A percentile compares a stretch with the other conserved stretches of the same genome.
phyloP scores from a whole-genome alignment of 768 basidiomycete genomes.

The Omphalotus guepiniiformis region DNA sequence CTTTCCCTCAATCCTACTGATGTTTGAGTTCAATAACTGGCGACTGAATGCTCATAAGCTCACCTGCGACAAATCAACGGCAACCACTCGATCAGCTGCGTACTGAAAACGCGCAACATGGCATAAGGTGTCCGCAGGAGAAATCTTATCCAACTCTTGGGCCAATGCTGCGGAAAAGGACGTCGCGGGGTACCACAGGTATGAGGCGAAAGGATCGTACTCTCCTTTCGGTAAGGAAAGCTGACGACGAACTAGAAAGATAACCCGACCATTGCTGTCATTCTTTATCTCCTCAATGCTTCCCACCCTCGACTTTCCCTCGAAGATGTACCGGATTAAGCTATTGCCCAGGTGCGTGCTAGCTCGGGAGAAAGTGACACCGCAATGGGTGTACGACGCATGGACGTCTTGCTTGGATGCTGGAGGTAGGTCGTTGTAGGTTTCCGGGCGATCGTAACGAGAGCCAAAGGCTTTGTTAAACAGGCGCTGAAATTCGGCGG shows the following conservation, averaged over 20 bases:
- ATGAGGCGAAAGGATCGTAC: conserved; percentile 2
- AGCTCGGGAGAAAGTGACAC: not conserved
- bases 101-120: conserved; percentile 4
- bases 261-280: not conserved
- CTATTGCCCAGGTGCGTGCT: not conserved
- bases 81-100: not conserved
- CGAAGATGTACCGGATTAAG: not conserved
- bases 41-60: too few relatives aligned
- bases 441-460: not conserved
- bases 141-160: not conserved
- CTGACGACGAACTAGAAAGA: not conserved
- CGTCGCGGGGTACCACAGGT: not conserved
- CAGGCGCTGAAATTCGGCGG: not conserved
- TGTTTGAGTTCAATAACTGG: too few relatives aligned
- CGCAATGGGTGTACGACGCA: not conserved
- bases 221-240: not conserved
- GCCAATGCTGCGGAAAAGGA: not conserved
- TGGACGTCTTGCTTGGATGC: not conserved
- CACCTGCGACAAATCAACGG: conserved; percentile 6
- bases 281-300: not conserved
- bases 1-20: too few relatives aligned
- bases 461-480: conserved; percentile 3
- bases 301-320: not conserved
- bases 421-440: not conserved
- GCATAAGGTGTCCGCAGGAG: not conserved